Evolutionary conservation across 768 basidiomycete genomes (phyloP).

Genomic region (Hygrophorus pudorinus): DNA sequence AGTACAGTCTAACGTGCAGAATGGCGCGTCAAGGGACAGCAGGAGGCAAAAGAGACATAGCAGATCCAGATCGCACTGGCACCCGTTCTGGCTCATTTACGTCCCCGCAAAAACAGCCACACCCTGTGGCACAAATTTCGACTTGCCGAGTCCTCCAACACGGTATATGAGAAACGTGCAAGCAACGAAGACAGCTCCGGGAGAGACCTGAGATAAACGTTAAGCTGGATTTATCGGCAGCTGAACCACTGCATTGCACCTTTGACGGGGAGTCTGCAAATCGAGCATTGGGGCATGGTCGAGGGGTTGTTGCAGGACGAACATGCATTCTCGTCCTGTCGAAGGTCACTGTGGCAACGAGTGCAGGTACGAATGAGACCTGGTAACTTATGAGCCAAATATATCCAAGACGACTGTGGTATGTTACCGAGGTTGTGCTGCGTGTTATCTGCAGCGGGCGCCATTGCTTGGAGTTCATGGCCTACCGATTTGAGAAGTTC

Average conservation of each 20-base stretch:
- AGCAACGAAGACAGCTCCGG: slow-evolving; percentile 48
- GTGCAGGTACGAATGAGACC: slow-evolving; percentile 41
- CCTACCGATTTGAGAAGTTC: slow-evolving; percentile 65
- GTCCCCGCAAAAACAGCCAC: slow-evolving; percentile 46
- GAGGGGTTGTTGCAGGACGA: slow-evolving; percentile 31
- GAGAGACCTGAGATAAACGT: slow-evolving; percentile 39
- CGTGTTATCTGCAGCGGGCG: slow-evolving; percentile 12
- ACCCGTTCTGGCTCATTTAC: too few species aligned
- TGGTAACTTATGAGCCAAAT: slow-evolving; percentile 12
- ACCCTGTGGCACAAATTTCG: slow-evolving; percentile 53
- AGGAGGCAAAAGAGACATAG: too few species aligned
- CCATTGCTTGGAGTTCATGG: slow-evolving; percentile 10
- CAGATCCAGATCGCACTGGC: too few species aligned
- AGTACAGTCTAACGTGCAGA: too few species aligned
- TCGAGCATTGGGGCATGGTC: slow-evolving; percentile 46
- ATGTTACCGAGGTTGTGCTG: slow-evolving; percentile 27
- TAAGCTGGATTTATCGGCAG: neutral
- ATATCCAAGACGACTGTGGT: neutral
- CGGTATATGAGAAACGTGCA: slow-evolving; percentile 55
- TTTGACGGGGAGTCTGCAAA: slow-evolving; percentile 71
- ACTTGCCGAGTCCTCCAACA: slow-evolving; percentile 48
- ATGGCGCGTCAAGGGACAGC: neutral
- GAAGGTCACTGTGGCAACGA: slow-evolving; percentile 27
- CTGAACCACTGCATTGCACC: slow-evolving; percentile 27
- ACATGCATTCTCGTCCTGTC: slow-evolving; percentile 29